Conservation (phyloP, 2,329 filamentous ascomycete species). For the Pyricularia sp. region DNA sequence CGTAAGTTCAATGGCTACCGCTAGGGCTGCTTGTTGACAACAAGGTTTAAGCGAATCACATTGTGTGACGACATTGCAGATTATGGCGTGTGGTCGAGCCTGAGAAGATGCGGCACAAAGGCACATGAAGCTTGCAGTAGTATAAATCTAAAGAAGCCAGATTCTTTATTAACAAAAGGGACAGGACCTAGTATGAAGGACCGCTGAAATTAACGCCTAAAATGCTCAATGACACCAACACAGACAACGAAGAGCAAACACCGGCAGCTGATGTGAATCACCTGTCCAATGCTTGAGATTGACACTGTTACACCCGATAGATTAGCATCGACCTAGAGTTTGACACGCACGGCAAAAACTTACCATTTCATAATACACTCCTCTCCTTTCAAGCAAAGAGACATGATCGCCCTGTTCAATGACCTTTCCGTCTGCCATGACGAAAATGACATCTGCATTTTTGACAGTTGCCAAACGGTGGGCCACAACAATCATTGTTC, state of each 20-base stretch:
- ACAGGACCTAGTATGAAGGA: neutral
- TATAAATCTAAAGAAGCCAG: neutral
- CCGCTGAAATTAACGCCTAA: neutral
- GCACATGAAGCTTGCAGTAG: neutral
- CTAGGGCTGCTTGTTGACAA: neutral
- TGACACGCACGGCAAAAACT: neutral
- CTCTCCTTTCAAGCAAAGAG: constrained; percentile 15
- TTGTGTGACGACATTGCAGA: neutral
- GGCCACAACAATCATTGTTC: constrained; percentile 30
- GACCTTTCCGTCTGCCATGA: constrained; percentile 30
- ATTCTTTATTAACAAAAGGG: neutral
- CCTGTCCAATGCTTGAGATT: constrained; percentile 5
- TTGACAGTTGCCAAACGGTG: constrained; percentile 32
- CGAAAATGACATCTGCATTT: constrained; percentile 32
- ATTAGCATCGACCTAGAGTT: neutral
- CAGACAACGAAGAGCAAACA: neutral
- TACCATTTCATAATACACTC: constrained; percentile 6
- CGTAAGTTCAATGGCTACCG: neutral
- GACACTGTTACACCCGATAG: neutral
- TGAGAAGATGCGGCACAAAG: neutral
- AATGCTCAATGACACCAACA: neutral
- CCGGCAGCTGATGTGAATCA: neutral
- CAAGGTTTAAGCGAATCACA: neutral
- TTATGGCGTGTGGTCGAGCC: neutral
- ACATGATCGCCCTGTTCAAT: constrained; percentile 31